phyloP scores from a whole-genome alignment of 192 early-diverging fungal species.

The Phlyctochytrium planicorne region DNA sequence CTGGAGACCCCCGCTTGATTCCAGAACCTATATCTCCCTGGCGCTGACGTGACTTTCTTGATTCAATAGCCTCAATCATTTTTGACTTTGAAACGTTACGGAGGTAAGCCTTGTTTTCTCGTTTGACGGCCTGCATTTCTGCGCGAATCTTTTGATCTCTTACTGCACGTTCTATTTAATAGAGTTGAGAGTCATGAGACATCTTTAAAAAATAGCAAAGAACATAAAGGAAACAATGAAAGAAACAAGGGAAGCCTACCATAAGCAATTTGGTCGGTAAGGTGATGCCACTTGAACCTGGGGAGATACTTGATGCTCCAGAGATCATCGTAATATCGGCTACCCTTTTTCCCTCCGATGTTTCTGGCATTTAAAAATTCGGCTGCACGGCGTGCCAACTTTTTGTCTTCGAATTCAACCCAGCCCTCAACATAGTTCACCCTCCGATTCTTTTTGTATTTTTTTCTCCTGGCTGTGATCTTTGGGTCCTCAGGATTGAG shows the following conservation, averaged over 20 bases:
- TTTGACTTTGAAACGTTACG: conserved; percentile 86
- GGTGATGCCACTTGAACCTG: conserved; percentile 94
- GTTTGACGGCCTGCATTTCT: conserved; percentile 80
- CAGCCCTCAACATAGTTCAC: conserved; percentile 93
- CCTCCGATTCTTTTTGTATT: conserved; percentile 81
- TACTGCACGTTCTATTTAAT: conserved; percentile 39
- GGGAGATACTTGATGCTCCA: conserved; percentile 98
- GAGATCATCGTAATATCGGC: conserved; percentile 86
- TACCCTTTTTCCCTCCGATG: conserved; percentile 86
- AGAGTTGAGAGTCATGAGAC: too few relatives aligned
- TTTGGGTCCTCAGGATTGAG: conserved; percentile 82
- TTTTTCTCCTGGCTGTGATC: conserved; percentile 74
- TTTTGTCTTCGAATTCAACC: conserved; percentile 96
- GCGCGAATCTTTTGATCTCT: conserved; percentile 76
- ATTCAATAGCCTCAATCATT: conserved; percentile 80
- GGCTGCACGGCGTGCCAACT: conserved; percentile 77
- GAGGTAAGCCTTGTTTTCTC: conserved; percentile 85
- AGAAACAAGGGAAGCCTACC: neutral
- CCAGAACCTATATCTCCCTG: conserved; percentile 21
- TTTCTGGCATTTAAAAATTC: conserved; percentile 73
- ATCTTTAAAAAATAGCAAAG: too few relatives aligned
- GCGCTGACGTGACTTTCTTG: conserved; percentile 53
- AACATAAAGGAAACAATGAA: neutral
- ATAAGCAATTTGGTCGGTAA: conserved; percentile 89
- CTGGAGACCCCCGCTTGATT: neutral